These are phyloP conservation scores for Fusarium proliferatum DNA, from an alignment of 2,329 filamentous ascomycete species.

Conservation along the genomic window DNA sequence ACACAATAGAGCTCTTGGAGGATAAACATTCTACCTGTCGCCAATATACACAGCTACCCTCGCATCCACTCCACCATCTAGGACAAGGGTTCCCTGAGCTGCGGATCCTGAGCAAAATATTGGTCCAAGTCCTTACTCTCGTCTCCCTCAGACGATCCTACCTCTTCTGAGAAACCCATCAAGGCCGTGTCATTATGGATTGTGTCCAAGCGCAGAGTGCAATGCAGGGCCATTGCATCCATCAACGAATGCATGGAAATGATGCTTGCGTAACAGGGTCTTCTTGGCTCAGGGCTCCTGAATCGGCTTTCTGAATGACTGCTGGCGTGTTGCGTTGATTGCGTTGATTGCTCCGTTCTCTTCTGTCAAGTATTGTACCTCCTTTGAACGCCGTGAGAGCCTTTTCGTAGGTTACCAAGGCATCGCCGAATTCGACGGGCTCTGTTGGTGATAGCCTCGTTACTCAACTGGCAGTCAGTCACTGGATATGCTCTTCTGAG, in stretches of 20 bases:
- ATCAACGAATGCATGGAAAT: neutral
- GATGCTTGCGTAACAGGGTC: neutral
- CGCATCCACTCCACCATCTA: neutral
- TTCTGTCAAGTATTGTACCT: neutral
- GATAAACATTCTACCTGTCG: slow-evolving; percentile 13
- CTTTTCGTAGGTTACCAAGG: neutral
- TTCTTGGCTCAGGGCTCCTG: slow-evolving; percentile 21
- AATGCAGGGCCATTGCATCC: neutral
- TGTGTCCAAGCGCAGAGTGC: neutral
- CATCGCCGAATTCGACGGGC: neutral
- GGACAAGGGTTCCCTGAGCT: neutral
- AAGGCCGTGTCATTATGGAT: neutral
- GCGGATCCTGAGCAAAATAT: neutral
- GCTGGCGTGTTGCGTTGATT: neutral
- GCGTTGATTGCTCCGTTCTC: neutral
- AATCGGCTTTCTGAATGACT: slow-evolving; percentile 10
- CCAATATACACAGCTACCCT: neutral
- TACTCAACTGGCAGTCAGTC: neutral
- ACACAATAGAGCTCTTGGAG: neutral
- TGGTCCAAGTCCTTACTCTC: neutral
- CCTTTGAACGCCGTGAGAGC: neutral
- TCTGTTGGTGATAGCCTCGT: neutral
- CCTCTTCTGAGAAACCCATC: neutral
- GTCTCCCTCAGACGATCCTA: neutral
- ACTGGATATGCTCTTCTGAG: neutral